Evolutionary conservation across 805 yeast species (phyloP).

Genomic region (Torulaspora microellipsoides): DNA sequence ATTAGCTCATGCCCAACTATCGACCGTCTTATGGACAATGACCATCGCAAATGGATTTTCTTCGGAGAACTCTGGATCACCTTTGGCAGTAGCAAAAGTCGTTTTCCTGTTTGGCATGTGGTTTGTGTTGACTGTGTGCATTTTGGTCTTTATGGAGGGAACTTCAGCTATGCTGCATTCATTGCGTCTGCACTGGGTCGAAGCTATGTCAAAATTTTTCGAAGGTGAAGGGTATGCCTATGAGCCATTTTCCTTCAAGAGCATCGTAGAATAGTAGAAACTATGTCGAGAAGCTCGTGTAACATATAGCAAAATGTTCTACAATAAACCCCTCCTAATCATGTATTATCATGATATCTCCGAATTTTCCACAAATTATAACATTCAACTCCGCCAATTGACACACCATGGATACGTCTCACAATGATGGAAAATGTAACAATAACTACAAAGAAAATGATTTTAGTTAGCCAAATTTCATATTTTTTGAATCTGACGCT

Average conservation of each 20-base stretch:
- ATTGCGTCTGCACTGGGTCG: slow-evolving; percentile 99
- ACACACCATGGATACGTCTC: too few species aligned
- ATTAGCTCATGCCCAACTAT: slow-evolving; percentile 92
- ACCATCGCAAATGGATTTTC: slow-evolving; percentile 79
- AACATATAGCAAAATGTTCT: too few species aligned
- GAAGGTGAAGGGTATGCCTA: slow-evolving; percentile 94
- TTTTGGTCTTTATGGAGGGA: slow-evolving; percentile 95
- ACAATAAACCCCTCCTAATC: too few species aligned
- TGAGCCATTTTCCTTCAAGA: slow-evolving; percentile 74
- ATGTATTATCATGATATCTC: too few species aligned
- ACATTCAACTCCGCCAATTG: too few species aligned
- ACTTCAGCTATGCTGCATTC: slow-evolving; percentile 99
- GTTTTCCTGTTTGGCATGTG: slow-evolving; percentile 88
- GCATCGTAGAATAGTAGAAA: slow-evolving; percentile 8
- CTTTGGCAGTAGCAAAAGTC: slow-evolving; percentile 66
- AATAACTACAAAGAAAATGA: too few species aligned
- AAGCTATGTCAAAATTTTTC: slow-evolving; percentile 96
- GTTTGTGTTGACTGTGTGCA: slow-evolving; percentile 87
- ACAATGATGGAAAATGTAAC: too few species aligned
- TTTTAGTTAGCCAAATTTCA: too few species aligned
- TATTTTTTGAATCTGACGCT: too few species aligned
- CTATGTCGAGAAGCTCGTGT: too few species aligned
- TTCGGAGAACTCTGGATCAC: slow-evolving; percentile 40
- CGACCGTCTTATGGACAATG: slow-evolving; percentile 95
- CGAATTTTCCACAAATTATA: too few species aligned